These are phyloP conservation scores for Solanum aculeatissimum DNA, from an alignment of 305 asterid genomes.

Conservation along the genomic window DNA sequence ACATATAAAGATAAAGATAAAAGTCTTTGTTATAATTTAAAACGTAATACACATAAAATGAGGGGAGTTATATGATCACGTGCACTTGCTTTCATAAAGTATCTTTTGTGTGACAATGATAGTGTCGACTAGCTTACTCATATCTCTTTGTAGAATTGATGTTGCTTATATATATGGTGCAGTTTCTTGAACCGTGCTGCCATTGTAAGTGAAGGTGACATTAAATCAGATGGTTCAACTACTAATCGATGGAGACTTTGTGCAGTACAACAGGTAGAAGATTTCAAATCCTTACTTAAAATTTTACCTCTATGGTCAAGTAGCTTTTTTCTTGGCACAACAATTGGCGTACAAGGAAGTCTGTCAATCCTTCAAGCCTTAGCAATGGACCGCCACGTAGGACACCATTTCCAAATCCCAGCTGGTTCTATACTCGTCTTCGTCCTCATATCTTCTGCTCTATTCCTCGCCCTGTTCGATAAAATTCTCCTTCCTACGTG, in stretches of 20 bases:
- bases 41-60: background rate
- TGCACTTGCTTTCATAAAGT: too few species aligned
- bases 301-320: conserved; percentile 41
- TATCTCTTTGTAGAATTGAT: too few species aligned
- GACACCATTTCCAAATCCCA: conserved; percentile 11
- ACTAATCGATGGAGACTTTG: conserved; percentile 26
- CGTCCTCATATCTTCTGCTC: conserved; percentile 12
- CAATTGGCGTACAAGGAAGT: conserved; percentile 5
- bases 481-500: conserved; percentile 10
- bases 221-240: conserved; percentile 1
- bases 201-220: conserved; percentile 20
- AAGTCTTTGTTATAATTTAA: background rate
- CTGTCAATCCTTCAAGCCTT: conserved; percentile 20
- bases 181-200: conserved; percentile 61
- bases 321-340: conserved; percentile 10
- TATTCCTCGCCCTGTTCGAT: conserved; percentile 11
- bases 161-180: background rate
- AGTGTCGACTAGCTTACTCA: too few species aligned
- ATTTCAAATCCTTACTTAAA: conserved; percentile 36
- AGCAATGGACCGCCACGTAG: conserved; percentile 24
- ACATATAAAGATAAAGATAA: too few species aligned
- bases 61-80: background rate
- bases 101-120: too few species aligned
- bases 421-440: conserved; percentile 24
- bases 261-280: conserved; percentile 47